Conservation (phyloP, 2,329 filamentous ascomycete genomes). For the Aspergillus uvarum region DNA sequence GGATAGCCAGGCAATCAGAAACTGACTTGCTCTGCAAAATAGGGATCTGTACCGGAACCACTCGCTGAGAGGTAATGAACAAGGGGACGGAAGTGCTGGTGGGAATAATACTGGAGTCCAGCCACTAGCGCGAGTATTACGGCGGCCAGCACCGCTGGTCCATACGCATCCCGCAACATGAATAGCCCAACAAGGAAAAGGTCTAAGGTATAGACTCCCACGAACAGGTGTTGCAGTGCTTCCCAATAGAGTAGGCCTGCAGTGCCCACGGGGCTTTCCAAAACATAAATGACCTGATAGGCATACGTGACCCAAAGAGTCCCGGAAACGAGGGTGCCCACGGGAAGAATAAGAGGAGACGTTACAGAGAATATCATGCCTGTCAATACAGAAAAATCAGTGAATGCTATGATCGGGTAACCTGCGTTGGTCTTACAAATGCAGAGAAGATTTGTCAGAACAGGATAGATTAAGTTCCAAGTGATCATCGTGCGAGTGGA, state of each 20-base stretch:
- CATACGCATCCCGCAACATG: conserved; percentile 2
- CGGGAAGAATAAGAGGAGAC: conserved; percentile 12
- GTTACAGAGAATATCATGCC: conserved; percentile 13
- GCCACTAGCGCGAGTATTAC: not conserved
- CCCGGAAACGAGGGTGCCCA: conserved; percentile 5
- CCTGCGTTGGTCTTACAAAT: conserved; percentile 10
- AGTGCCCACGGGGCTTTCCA: conserved; percentile 4
- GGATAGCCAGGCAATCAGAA: not conserved
- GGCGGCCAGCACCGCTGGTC: not conserved
- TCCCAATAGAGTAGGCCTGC: conserved; percentile 14
- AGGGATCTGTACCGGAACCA: not conserved
- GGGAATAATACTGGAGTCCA: not conserved
- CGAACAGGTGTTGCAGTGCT: conserved; percentile 12
- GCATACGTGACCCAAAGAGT: conserved; percentile 10
- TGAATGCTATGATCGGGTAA: not conserved
- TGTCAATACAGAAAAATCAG: not conserved
- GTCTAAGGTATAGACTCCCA: conserved; percentile 14
- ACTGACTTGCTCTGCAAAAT: not conserved
- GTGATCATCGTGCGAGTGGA: not conserved
- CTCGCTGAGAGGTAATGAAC: not conserved
- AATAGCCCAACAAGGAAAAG: conserved; percentile 12
- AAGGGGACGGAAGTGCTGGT: not conserved
- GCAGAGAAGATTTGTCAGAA: conserved; percentile 13
- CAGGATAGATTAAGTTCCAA: conserved; percentile 15
- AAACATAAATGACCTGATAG: conserved; percentile 7